Conservation (phyloP, 1,284 basidiomycete genomes). For the Apiotrichum domesticum region DNA sequence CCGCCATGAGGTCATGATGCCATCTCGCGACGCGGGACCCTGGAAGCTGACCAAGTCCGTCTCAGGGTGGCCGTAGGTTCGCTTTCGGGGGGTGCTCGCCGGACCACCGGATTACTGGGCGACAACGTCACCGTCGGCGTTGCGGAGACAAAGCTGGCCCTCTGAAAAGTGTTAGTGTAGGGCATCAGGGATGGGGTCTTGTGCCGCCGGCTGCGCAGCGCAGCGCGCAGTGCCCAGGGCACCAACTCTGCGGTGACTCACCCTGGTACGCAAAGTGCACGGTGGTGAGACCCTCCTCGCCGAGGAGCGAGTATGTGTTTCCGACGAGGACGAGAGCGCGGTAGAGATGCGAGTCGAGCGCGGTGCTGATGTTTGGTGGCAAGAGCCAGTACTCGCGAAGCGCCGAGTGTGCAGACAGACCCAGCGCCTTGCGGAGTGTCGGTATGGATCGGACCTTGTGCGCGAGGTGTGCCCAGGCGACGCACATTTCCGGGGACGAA, state of each 20-base stretch:
- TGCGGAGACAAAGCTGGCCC: neutral
- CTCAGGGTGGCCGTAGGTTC: too few species aligned
- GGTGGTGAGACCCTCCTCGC: neutral
- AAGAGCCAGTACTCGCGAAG: conserved; percentile 2
- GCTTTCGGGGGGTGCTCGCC: too few species aligned
- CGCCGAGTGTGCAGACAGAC: neutral
- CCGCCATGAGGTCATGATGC: too few species aligned
- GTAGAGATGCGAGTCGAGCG: neutral
- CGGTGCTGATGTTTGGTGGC: neutral
- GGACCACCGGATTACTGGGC: neutral
- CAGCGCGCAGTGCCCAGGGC: neutral
- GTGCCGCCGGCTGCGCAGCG: neutral
- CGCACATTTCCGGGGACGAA: neutral
- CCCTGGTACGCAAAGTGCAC: conserved; percentile 1
- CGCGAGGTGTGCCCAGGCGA: neutral
- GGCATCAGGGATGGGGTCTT: neutral
- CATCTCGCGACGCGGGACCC: too few species aligned
- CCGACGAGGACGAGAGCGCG: conserved; percentile 1
- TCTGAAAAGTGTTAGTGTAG: neutral
- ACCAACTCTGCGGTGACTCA: neutral
- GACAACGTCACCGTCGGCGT: neutral
- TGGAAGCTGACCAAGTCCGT: too few species aligned
- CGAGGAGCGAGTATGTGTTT: neutral
- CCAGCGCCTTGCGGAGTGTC: neutral
- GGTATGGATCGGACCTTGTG: conserved; percentile 1